Evolutionary conservation across 2,329 filamentous ascomycete species (phyloP), one percentile per base, ranked within the genome.

Genomic region (Coniochaeta sp.): DNA sequence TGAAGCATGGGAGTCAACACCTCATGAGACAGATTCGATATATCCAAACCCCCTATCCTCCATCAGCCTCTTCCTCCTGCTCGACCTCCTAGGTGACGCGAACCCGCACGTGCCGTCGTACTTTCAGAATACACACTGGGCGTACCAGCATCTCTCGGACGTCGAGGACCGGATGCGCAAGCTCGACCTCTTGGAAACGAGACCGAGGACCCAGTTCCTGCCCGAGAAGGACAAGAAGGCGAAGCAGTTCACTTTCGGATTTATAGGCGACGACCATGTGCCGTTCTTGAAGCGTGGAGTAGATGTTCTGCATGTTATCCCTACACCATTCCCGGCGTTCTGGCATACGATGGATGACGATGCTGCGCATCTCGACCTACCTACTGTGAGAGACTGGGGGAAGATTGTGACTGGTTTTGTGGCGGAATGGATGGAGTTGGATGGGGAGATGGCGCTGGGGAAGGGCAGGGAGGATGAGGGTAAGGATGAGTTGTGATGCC

Each of bases 261-360:
- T 74, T 62, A 84, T 96, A 11, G 81, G 87, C 64, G 95, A 99
- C 70, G 95, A 99, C 69, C 95, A 99, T 71, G 73, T 97, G 6
- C 95, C 95, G 0, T 99, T 99, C 68, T 86, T 98, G 81, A 78
- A 78, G 38, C 84, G 91, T 38, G 95, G 95, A 1, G 93, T 98
- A 0, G 88, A 96, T 31, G 81, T 98, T 17, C 73, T 99, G 61
- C 95, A 99, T 74, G 74, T 99, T 28, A 98, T 99, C 61, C 91
- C 93, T 0, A 81, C 79, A 4, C 88, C 88, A 0, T 98, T 98
- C 70, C 93, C 93, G 0, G 54, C 66, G 0, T 89, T 96, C 1
- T 99, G 95, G 95, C 95, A 99, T 75, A 88, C 80, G 1, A 85
- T 92, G 68, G 77, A 87, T 0, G 95, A 99, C 70, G 88, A 96